Evolutionary conservation across 2,329 filamentous ascomycete genomes (phyloP).

Genomic region (Talaromyces sp.): DNA sequence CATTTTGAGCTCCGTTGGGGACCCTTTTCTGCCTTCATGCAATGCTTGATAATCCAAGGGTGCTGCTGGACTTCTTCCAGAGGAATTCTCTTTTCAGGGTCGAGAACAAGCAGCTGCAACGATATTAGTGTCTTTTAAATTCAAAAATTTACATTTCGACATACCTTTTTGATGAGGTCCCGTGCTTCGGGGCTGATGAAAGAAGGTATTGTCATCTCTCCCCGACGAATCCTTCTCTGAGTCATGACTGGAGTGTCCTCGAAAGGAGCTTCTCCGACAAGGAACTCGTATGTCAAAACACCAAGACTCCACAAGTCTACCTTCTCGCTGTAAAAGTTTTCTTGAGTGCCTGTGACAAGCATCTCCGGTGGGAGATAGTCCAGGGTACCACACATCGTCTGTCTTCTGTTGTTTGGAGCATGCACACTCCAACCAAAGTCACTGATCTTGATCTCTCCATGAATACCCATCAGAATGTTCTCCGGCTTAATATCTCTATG

Average conservation of each 20-base stretch:
- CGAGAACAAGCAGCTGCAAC: slow-evolving; percentile 71
- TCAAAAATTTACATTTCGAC: slow-evolving; percentile 1
- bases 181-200: slow-evolving; percentile 87
- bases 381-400: slow-evolving; percentile 94
- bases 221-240: slow-evolving; percentile 77
- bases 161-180: slow-evolving; percentile 84
- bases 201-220: slow-evolving; percentile 85
- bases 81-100: slow-evolving; percentile 87
- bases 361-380: slow-evolving; percentile 98
- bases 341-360: slow-evolving; percentile 72
- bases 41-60: slow-evolving; percentile 97
- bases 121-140: slow-evolving; percentile 4
- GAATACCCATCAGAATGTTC: slow-evolving; percentile 92
- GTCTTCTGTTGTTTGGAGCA: slow-evolving; percentile 85
- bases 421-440: slow-evolving; percentile 99
- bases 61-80: slow-evolving; percentile 84
- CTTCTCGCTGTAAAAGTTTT: slow-evolving; percentile 91
- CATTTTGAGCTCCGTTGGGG: slow-evolving; percentile 39
- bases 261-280: slow-evolving; percentile 93
- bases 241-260: slow-evolving; percentile 96
- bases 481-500: slow-evolving; percentile 97
- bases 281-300: slow-evolving; percentile 91
- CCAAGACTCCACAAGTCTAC: slow-evolving; percentile 95
- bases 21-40: slow-evolving; percentile 51
- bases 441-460: slow-evolving; percentile 97